Evolutionary conservation across 2,329 filamentous ascomycete genomes (phyloP).

Genomic region (Bipolaris sorokiniana): DNA sequence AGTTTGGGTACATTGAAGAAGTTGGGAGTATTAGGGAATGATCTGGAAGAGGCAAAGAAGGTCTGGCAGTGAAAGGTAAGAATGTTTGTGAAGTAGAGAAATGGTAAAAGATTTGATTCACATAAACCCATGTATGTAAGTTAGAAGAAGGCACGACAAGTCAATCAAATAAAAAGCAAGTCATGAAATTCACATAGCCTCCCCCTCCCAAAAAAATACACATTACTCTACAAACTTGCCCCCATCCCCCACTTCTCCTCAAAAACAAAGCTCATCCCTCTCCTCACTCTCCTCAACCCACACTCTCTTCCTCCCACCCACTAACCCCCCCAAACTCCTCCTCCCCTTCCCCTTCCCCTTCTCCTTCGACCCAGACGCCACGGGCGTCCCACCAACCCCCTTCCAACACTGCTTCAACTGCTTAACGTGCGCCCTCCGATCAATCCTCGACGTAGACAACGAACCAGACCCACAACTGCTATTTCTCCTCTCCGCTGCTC

Average conservation of each 20-base stretch:
- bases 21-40: not conserved
- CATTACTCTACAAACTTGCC: no score
- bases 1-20: slow-evolving; percentile 40
- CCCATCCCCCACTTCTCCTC: no score
- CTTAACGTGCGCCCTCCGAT: slow-evolving; percentile 22
- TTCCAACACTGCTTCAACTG: slow-evolving; percentile 36
- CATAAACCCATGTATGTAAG: no score
- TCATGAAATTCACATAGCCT: no score
- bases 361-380: not conserved
- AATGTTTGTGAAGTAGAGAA: no score
- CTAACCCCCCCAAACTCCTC: not conserved
- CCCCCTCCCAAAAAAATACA: not conserved
- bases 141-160: no score
- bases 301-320: slow-evolving; percentile 7
- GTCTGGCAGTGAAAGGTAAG: not conserved
- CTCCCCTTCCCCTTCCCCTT: no score
- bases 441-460: slow-evolving; percentile 15
- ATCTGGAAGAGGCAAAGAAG: not conserved
- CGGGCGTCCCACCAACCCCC: slow-evolving; percentile 8
- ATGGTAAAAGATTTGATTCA: no score
- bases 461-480: slow-evolving; percentile 2
- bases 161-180: no score
- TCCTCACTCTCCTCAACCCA: not conserved
- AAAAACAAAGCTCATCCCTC: slow-evolving; percentile 34
- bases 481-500: not conserved